Percentiles rank a stretch among this genome's conserved stretches.
These are phyloP conservation scores for Taphrina wiesneri DNA, from an alignment of 1,139 yeast genomes.

Conservation along the genomic window DNA sequence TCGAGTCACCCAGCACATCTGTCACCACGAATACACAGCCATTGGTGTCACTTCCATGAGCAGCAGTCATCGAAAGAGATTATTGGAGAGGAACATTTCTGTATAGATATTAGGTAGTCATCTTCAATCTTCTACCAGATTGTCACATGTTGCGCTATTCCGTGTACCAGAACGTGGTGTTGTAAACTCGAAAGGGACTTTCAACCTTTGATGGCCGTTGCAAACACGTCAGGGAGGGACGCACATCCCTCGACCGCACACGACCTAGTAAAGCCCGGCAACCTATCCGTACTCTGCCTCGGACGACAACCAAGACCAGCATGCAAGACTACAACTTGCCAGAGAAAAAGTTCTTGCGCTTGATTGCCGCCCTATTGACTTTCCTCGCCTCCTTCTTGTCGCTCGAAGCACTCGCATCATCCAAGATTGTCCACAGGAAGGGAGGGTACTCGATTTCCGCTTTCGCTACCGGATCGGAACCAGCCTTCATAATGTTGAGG, in stretches of 20 bases:
- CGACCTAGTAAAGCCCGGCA: no score
- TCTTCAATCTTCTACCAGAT: not conserved
- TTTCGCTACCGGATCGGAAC: slow-evolving; percentile 85
- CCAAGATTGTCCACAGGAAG: slow-evolving; percentile 82
- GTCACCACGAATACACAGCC: not conserved
- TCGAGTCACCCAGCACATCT: not conserved
- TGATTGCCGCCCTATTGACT: slow-evolving; percentile 20
- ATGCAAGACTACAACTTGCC: slow-evolving; percentile 4
- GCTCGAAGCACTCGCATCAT: not conserved
- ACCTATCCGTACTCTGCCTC: no score
- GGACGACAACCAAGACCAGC: no score
- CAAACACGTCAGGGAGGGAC: not conserved
- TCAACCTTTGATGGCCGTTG: not conserved
- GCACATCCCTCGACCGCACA: no score
- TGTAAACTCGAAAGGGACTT: no score
- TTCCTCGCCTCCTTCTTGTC: slow-evolving; percentile 30
- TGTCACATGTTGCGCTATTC: no score
- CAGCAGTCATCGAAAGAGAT: no score
- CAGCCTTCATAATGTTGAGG: slow-evolving; percentile 71
- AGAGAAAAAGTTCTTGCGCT: slow-evolving; percentile 25
- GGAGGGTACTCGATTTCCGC: slow-evolving; percentile 88
- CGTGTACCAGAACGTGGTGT: no score
- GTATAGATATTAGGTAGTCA: not conserved
- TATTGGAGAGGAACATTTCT: not conserved
- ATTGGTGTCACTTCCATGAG: no score